These are phyloP conservation scores for Trametes sp. DNA, from an alignment of 1,284 basidiomycete species.

Conservation along the genomic window DNA sequence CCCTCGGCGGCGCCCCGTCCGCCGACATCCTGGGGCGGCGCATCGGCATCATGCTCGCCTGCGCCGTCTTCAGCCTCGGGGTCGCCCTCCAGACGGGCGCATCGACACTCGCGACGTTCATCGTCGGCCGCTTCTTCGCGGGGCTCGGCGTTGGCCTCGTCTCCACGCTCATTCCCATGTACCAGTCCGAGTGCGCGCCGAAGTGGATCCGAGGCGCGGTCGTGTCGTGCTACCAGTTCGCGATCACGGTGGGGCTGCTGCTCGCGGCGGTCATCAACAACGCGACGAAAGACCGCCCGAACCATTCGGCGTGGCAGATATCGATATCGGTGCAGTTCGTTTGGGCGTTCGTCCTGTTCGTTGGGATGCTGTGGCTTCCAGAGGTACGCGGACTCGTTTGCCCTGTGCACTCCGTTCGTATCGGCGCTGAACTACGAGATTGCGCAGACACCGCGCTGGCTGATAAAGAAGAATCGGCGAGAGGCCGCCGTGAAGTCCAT, in stretches of 20 bases:
- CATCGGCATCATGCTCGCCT: conserved; percentile 65
- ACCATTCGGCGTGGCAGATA: conserved; percentile 78
- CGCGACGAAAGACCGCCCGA: conserved; percentile 66
- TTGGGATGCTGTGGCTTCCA: conserved; percentile 73
- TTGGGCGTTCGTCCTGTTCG: conserved; percentile 66
- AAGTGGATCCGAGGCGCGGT: conserved; percentile 70
- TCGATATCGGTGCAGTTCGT: conserved; percentile 81
- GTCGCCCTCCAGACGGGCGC: conserved; percentile 72
- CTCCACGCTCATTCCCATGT: conserved; percentile 76
- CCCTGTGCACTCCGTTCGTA: background rate
- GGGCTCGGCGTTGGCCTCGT: conserved; percentile 84
- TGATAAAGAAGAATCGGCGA: conserved; percentile 73
- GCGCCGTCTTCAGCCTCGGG: conserved; percentile 69
- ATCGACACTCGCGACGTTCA: conserved; percentile 61
- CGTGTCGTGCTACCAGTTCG: conserved; percentile 85
- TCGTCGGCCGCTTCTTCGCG: conserved; percentile 82
- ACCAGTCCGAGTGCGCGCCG: conserved; percentile 71
- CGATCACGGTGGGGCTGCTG: conserved; percentile 84
- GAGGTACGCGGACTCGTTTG: conserved; percentile 50
- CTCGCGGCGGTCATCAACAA: conserved; percentile 81
- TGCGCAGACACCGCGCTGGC: conserved; percentile 83
- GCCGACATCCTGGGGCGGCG: conserved; percentile 49
- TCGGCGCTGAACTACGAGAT: background rate
- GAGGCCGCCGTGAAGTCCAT: conserved; percentile 69
- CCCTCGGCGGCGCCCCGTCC: conserved; percentile 42